phyloP scores from a whole-genome alignment of 2,329 filamentous ascomycete species.

The Nannizzia gypsea region DNA sequence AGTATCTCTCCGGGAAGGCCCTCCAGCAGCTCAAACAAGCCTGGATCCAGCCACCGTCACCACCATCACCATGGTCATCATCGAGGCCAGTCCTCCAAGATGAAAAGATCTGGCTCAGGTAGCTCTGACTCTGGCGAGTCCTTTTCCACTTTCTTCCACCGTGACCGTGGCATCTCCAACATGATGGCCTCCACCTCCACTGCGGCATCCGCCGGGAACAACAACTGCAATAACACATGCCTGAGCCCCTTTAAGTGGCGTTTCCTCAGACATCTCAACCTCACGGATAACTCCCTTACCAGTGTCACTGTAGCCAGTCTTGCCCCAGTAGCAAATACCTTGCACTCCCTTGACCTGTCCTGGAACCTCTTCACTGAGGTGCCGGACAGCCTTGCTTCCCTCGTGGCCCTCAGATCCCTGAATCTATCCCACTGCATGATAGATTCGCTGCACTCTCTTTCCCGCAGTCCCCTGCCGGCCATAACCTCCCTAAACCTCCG shows the following conservation, averaged over 20 bases:
- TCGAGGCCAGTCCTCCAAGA: conserved; percentile 55
- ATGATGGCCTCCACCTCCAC: conserved; percentile 37
- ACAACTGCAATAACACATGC: conserved; percentile 44
- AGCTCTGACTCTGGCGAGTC: conserved; percentile 73
- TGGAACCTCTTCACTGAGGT: conserved; percentile 89
- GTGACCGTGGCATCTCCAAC: conserved; percentile 62
- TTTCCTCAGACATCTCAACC: conserved; percentile 79
- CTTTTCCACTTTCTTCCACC: conserved; percentile 39
- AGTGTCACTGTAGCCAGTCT: conserved; percentile 65
- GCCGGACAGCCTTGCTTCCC: conserved; percentile 73
- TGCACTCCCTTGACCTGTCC: conserved; percentile 87
- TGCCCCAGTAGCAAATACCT: conserved; percentile 68
- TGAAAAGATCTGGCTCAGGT: conserved; percentile 76
- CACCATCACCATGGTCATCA: conserved; percentile 32
- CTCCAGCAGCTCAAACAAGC: conserved; percentile 51
- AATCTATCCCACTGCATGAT: conserved; percentile 98
- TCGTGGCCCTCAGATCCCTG: conserved; percentile 79
- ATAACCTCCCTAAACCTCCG: conserved; percentile 88
- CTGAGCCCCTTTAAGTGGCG: conserved; percentile 86
- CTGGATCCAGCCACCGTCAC: conserved; percentile 47
- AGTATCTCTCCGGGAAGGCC: conserved; percentile 76
- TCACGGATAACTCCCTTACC: conserved; percentile 84
- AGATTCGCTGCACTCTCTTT: conserved; percentile 76
- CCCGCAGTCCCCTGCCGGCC: conserved; percentile 74
- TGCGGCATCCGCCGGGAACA: too few species aligned